Percentiles rank a stretch among this genome's conserved stretches.
Conservation (phyloP, 1,139 yeast genomes). For the Hyphopichia burtonii region DNA sequence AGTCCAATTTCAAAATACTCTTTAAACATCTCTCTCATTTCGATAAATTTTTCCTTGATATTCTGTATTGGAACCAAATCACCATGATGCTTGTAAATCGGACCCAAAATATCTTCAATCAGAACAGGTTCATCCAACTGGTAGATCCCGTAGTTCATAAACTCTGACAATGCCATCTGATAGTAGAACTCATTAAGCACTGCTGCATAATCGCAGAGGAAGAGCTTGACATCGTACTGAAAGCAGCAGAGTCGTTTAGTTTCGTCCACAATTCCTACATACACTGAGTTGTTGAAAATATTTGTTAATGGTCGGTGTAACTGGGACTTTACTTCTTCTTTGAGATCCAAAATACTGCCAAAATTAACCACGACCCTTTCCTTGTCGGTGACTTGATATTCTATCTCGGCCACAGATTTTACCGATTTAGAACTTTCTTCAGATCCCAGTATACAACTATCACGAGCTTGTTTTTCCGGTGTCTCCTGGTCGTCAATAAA, state of each 20-base stretch:
- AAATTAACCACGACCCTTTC: slow-evolving; percentile 41
- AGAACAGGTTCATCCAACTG: slow-evolving; percentile 38
- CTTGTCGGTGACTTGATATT: slow-evolving; percentile 7
- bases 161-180: slow-evolving; percentile 75
- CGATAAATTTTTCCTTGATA: slow-evolving; percentile 28
- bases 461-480: not conserved
- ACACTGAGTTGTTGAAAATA: slow-evolving; percentile 67
- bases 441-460: no score
- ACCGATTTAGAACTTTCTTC: no score
- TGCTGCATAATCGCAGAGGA: slow-evolving; percentile 77
- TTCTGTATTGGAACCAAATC: slow-evolving; percentile 14
- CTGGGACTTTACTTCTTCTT: slow-evolving; percentile 46
- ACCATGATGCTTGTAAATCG: slow-evolving; percentile 18
- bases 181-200: slow-evolving; percentile 70
- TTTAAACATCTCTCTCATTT: slow-evolving; percentile 70
- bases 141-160: slow-evolving; percentile 77
- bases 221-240: slow-evolving; percentile 77
- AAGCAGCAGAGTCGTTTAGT: slow-evolving; percentile 69
- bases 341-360: slow-evolving; percentile 57
- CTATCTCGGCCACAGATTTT: not conserved
- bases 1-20: slow-evolving; percentile 72
- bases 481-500: not conserved
- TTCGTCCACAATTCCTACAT: slow-evolving; percentile 81
- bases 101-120: slow-evolving; percentile 28
- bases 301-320: slow-evolving; percentile 60